Conservation (phyloP, 345 rosid genomes). For the Murraya koenigii region DNA sequence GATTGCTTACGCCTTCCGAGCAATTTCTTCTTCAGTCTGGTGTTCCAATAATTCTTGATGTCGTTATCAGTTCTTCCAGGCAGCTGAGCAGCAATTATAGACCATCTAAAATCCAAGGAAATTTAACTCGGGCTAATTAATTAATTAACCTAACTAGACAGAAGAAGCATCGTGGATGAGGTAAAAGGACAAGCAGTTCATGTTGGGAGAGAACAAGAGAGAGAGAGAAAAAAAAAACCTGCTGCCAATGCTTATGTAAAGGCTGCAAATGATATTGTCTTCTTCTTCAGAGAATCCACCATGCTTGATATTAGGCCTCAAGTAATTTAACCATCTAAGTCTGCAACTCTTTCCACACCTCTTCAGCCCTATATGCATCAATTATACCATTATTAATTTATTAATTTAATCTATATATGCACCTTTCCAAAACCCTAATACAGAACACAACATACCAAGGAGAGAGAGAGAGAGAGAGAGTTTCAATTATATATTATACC, state of each 20-base stretch:
- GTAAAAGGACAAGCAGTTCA: slow-evolving; percentile 38
- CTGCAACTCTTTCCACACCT: slow-evolving; percentile 99
- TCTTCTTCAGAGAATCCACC: slow-evolving; percentile 99
- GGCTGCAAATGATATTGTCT: slow-evolving; percentile 94
- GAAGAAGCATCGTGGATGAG: slow-evolving; percentile 39
- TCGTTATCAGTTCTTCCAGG: slow-evolving; percentile 99
- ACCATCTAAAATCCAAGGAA: slow-evolving; percentile 59
- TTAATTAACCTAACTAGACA: neutral
- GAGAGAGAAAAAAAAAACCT: slow-evolving; percentile 32
- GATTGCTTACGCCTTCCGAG: slow-evolving; percentile 77
- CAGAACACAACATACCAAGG: neutral
- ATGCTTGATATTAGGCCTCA: slow-evolving; percentile 94
- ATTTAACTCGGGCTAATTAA: neutral
- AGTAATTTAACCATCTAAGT: slow-evolving; percentile 93
- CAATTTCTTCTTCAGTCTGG: slow-evolving; percentile 90
- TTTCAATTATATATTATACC: slow-evolving; percentile 40
- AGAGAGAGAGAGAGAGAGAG: neutral
- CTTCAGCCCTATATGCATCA: slow-evolving; percentile 55
- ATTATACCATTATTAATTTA: neutral
- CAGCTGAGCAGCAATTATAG: slow-evolving; percentile 96
- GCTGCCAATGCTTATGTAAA: slow-evolving; percentile 98
- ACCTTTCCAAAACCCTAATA: neutral
- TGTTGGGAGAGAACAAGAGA: slow-evolving; percentile 6
- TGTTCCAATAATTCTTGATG: slow-evolving; percentile 97
- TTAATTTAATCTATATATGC: neutral